Base-by-base conservation (phyloP, 768 basidiomycete genomes). In the Naematelia aurantialba region DNA sequence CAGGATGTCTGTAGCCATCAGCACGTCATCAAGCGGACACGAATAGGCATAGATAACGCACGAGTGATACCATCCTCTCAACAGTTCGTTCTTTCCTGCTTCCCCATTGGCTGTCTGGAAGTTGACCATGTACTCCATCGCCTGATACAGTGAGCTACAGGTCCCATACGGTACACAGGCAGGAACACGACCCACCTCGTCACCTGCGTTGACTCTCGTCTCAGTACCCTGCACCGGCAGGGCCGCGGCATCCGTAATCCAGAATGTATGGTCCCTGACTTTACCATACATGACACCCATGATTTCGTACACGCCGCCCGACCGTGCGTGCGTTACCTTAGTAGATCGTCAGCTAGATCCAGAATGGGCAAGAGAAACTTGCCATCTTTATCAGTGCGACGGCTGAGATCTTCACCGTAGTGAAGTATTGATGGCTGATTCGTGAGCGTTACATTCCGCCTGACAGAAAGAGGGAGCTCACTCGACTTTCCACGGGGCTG, bases 251-350 rank as follows among this genome's bases (percentile, higher is more conserved):
- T 99, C 96, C 85, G 96, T 87, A 72, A 99, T 86, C 75, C 79
- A 76, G 60, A 82, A 77, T 2, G 77, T 75, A 26, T 75, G 74
- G 52, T 78, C 79, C 52, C 77, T 67, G 34, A 96, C 87, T 78
- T 96, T 94, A 57, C 93, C 93, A 78, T 96, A 93, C 92, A 99
- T 96, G 29, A 98, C 83, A 10, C 94, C 94, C 94, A 99, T 99
- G 73, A 99, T 96, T 79, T 99, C 94, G 80, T 97, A 90, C 59
- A 89, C 88, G 4, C 96, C 94, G 59, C 94, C 94, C 1, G 94
- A 97, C 52, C 94, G 86, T 29, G 94, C 94, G 76, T 97, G 94
- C 30, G 79, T 81, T 31, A 81, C 79, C 79, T 80, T 44, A n/a
- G 3, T 22, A 4, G 14, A 54, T 39, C 22, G 45, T 48, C 30